A percentile compares a stretch with the other conserved stretches of the same genome.
Evolutionary conservation across 176 grass and related monocot genomes (phyloP).

Genomic region (Triticum urartu): DNA sequence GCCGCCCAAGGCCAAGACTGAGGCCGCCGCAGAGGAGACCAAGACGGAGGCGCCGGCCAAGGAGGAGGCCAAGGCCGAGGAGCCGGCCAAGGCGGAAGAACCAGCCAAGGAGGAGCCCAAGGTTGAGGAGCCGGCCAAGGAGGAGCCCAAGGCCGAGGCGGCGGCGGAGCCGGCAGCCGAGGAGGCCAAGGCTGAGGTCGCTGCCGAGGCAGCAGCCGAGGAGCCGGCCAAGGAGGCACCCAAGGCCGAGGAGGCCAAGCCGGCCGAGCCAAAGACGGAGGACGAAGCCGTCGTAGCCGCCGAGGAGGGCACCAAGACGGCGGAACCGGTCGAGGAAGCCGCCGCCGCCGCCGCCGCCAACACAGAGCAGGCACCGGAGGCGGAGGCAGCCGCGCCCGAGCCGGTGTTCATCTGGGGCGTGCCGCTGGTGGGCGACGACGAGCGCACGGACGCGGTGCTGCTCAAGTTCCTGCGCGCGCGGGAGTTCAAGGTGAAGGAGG

Average conservation of each 20-base stretch:
- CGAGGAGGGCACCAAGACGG: conserved; percentile 44
- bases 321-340: conserved; percentile 61
- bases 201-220: conserved; percentile 2
- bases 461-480: conserved; percentile 94
- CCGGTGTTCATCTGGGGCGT: conserved; percentile 86
- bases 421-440: conserved; percentile 79
- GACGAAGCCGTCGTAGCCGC: background rate
- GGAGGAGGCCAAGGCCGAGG: conserved; percentile 43
- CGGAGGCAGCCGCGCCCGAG: conserved; percentile 16
- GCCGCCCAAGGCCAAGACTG: conserved; percentile 42
- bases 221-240: background rate
- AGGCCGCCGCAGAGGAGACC: conserved; percentile 36
- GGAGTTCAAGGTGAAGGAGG: conserved; percentile 94
- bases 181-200: conserved; percentile 18
- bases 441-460: conserved; percentile 76
- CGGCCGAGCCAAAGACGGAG: background rate
- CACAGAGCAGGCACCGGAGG: conserved; percentile 26
- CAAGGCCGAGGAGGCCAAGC: background rate
- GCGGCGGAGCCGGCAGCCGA: conserved; percentile 1
- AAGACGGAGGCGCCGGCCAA: conserved; percentile 34
- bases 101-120: conserved; percentile 39
- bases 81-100: background rate
- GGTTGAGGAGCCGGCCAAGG: conserved; percentile 14
- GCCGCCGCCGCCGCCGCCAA: conserved; percentile 16
- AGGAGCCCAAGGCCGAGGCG: conserved; percentile 15